A percentile compares a stretch with the other conserved stretches of the same genome.
These are phyloP conservation scores for Pseudoneurospora amorphoporcata DNA, from an alignment of 495 filamentous ascomycete genomes.

Conservation along the genomic window DNA sequence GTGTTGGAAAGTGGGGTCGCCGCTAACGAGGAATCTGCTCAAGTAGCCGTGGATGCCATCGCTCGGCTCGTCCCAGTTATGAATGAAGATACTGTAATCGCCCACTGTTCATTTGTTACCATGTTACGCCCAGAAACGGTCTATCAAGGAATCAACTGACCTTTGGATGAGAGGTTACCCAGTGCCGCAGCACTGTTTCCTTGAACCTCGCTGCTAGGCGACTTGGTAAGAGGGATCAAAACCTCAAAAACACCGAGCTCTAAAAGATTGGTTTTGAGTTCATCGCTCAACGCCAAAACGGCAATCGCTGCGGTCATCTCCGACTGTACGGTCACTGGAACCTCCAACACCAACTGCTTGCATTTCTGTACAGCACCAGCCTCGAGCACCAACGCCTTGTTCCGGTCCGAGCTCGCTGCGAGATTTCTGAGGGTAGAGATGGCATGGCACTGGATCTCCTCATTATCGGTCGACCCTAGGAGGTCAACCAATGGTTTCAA, in stretches of 20 bases:
- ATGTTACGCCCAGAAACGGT: not conserved
- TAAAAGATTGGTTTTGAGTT: conserved; percentile 85
- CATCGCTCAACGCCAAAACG: conserved; percentile 91
- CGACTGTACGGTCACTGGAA: conserved; percentile 89
- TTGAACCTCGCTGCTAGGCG: conserved; percentile 93
- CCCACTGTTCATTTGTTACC: conserved; percentile 52
- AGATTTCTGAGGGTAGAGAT: conserved; percentile 95
- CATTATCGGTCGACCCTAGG: conserved; percentile 89
- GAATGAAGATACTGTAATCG: conserved; percentile 91
- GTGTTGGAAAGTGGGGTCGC: conserved; percentile 96
- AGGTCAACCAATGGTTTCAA: conserved; percentile 87
- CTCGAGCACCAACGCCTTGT: conserved; percentile 92
- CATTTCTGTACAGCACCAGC: conserved; percentile 97
- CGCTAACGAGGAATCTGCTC: conserved; percentile 81
- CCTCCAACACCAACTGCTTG: conserved; percentile 89
- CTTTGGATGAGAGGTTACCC: conserved; percentile 94
- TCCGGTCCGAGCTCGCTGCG: conserved; percentile 90
- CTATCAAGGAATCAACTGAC: conserved; percentile 36
- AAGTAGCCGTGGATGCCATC: conserved; percentile 95
- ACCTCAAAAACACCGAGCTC: conserved; percentile 94
- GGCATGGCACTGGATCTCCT: conserved; percentile 97
- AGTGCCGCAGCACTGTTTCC: conserved; percentile 94
- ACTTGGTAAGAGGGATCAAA: conserved; percentile 87
- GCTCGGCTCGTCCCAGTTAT: conserved; percentile 84
- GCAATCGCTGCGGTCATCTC: conserved; percentile 99